Conservation (phyloP, 805 yeast species). For the Ogataea paraovalis region DNA sequence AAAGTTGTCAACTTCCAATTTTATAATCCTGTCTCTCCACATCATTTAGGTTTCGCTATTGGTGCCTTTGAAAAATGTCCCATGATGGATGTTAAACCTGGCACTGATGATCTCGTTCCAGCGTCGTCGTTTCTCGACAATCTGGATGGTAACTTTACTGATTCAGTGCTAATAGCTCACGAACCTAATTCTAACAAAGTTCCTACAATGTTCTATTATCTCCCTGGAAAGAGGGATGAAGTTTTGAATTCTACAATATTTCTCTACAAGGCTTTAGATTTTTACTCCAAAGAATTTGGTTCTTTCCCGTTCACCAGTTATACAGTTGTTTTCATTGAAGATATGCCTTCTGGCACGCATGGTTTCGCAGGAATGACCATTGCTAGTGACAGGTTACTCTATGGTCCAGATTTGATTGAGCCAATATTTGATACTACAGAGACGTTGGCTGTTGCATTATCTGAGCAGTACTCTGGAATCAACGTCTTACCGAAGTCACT, state of each 20-base stretch:
- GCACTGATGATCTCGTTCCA: constrained; percentile 22
- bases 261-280: constrained; percentile 75
- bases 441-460: constrained; percentile 59
- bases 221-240: constrained; percentile 54
- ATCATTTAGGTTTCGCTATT: constrained; percentile 91
- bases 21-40: constrained; percentile 88
- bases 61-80: constrained; percentile 77
- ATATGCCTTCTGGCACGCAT: constrained; percentile 43
- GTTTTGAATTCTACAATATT: constrained; percentile 73
- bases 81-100: constrained; percentile 41
- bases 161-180: constrained; percentile 16
- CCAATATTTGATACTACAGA: constrained; percentile 72
- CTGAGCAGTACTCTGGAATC: constrained; percentile 92
- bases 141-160: constrained; percentile 28
- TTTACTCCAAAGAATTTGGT: constrained; percentile 81
- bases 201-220: constrained; percentile 58
- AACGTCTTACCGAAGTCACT: constrained; percentile 77
- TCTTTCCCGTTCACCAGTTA: constrained; percentile 88
- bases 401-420: constrained; percentile 72
- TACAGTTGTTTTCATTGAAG: constrained; percentile 68
- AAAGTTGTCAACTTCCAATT: constrained; percentile 72
- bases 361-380: constrained; percentile 76
- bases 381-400: constrained; percentile 56
- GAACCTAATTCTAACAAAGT: constrained; percentile 34
- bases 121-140: constrained; percentile 30